phyloP scores from a whole-genome alignment of 2,329 filamentous ascomycete genomes.

The Sarocladium kiliense region DNA sequence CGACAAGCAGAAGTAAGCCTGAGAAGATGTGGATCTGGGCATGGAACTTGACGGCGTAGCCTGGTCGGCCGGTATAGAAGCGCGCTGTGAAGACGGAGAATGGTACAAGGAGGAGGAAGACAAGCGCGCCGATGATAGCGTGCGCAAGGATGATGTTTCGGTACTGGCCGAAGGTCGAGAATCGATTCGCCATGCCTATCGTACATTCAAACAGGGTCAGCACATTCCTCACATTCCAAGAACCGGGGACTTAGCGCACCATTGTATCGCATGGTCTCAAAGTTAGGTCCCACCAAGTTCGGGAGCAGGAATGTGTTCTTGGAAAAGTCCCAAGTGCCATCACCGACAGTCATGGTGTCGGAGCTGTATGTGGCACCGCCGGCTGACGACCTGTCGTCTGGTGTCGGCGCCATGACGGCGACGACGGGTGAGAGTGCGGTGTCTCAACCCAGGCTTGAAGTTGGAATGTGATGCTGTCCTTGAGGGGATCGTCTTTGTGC shows the following conservation, averaged over 20 bases:
- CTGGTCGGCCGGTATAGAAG: constrained; percentile 61
- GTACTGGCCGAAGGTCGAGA: constrained; percentile 64
- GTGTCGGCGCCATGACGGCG: constrained; percentile 56
- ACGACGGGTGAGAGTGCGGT: constrained; percentile 1
- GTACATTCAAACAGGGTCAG: constrained; percentile 14
- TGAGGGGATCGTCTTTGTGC: neutral
- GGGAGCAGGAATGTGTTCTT: constrained; percentile 75
- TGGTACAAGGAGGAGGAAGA: constrained; percentile 71
- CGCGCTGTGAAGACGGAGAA: constrained; percentile 67
- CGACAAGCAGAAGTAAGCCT: constrained; percentile 61
- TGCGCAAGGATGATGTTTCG: constrained; percentile 66
- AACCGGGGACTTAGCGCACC: constrained; percentile 42
- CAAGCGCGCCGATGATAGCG: constrained; percentile 64
- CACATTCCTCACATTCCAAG: neutral
- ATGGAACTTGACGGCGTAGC: constrained; percentile 62
- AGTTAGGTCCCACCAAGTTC: constrained; percentile 70
- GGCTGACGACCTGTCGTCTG: constrained; percentile 58
- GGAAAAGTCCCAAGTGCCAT: constrained; percentile 77
- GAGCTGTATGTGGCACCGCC: constrained; percentile 70
- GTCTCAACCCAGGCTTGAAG: constrained; percentile 1
- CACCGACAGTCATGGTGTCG: constrained; percentile 69
- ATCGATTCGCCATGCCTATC: constrained; percentile 79
- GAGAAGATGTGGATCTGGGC: constrained; percentile 70
- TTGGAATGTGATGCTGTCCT: neutral
- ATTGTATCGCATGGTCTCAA: constrained; percentile 81